phyloP scores from a whole-genome alignment of 768 basidiomycete species.

The Mycena venus region DNA sequence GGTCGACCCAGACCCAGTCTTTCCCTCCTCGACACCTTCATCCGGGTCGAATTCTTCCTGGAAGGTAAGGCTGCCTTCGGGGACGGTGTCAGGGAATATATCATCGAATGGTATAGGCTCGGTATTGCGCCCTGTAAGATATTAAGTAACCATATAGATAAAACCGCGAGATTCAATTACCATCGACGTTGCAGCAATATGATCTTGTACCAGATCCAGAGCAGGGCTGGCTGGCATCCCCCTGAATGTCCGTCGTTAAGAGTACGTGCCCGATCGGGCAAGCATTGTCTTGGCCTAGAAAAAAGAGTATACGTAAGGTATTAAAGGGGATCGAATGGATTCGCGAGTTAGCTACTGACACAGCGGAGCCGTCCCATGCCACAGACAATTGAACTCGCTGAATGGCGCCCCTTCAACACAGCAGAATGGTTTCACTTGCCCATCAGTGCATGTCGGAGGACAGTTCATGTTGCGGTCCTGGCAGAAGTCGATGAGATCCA shows the following conservation, averaged over 20 bases:
- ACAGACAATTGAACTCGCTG: background rate
- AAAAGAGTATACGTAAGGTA: too few species aligned
- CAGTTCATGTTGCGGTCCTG: background rate
- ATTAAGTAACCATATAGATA: background rate
- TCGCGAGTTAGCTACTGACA: constrained; percentile 32
- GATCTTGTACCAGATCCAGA: constrained; percentile 26
- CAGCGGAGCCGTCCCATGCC: constrained; percentile 27
- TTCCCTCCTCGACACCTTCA: constrained; percentile 7
- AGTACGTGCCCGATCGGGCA: constrained; percentile 6
- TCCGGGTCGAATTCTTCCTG: constrained; percentile 39
- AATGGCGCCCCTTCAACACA: background rate
- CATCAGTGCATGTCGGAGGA: constrained; percentile 1
- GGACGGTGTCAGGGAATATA: constrained; percentile 34
- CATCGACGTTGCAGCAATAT: constrained; percentile 34
- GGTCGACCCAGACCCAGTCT: background rate
- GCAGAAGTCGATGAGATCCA: background rate
- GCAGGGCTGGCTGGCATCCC: constrained; percentile 34
- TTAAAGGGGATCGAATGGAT: too few species aligned
- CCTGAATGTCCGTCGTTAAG: constrained; percentile 39
- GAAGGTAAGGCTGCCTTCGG: constrained; percentile 33
- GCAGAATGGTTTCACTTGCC: constrained; percentile 9
- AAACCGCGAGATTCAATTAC: background rate
- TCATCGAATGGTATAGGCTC: constrained; percentile 32
- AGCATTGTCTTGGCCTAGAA: constrained; percentile 16
- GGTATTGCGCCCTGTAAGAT: constrained; percentile 13